Percentiles rank a stretch among this genome's conserved stretches.
Conservation (phyloP, 2,329 filamentous ascomycete species). For the Fonsecaea multimorphosa region DNA sequence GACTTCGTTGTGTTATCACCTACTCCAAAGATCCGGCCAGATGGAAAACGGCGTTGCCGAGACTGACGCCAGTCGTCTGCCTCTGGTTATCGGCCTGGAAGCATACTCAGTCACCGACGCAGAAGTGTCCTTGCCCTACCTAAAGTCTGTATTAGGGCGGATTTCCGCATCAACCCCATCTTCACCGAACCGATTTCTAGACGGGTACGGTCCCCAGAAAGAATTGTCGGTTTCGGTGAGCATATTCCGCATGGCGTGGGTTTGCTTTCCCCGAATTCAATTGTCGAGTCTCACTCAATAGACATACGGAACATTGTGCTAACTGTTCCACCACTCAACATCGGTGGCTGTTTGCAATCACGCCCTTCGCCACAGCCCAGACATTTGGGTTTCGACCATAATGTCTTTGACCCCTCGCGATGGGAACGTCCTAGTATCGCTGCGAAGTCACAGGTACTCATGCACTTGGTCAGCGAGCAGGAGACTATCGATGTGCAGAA, state of each 20-base stretch:
- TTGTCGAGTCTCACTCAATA: neutral
- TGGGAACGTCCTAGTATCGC: conserved; percentile 39
- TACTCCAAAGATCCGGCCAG: conserved; percentile 42
- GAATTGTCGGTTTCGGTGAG: conserved; percentile 39
- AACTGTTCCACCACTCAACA: conserved; percentile 35
- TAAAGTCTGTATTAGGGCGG: conserved; percentile 44
- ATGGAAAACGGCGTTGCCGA: conserved; percentile 39
- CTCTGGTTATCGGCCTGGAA: conserved; percentile 9
- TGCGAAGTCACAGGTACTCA: conserved; percentile 40
- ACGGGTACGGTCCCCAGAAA: conserved; percentile 40
- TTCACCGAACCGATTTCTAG: conserved; percentile 46
- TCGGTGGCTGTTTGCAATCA: conserved; percentile 46
- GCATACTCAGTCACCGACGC: conserved; percentile 40
- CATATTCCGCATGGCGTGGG: conserved; percentile 42
- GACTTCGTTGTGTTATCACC: conserved; percentile 44
- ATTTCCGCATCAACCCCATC: conserved; percentile 46
- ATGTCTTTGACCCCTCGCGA: conserved; percentile 43
- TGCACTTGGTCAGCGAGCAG: conserved; percentile 48
- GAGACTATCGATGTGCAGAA: conserved; percentile 15
- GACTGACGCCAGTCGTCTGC: conserved; percentile 24
- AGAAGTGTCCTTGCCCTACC: conserved; percentile 42
- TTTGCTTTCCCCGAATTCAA: conserved; percentile 1
- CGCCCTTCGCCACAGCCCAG: conserved; percentile 45
- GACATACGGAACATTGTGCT: neutral
- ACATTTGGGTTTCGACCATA: conserved; percentile 44